phyloP scores from a whole-genome alignment of 2,329 filamentous ascomycete genomes.

The Ciborinia camelliae region DNA sequence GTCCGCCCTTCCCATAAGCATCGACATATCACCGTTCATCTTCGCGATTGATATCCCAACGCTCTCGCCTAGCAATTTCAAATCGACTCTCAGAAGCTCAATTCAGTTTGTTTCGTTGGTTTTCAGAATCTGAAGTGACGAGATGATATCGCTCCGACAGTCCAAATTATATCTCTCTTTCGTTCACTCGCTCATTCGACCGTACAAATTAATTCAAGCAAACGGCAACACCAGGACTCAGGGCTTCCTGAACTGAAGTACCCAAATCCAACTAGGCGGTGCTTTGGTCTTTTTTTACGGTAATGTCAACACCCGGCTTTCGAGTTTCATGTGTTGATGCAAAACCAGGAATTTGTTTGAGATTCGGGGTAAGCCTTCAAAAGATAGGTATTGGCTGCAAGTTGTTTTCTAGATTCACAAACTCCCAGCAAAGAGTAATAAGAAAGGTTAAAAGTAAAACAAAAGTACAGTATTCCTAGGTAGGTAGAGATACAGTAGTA shows the following conservation, averaged over 20 bases:
- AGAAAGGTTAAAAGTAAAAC: background rate
- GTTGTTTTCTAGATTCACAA: background rate
- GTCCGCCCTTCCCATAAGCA: background rate
- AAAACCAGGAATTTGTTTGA: background rate
- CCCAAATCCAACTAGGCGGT: constrained; percentile 11
- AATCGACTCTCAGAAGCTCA: background rate
- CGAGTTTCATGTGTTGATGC: constrained; percentile 7
- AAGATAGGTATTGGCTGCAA: background rate
- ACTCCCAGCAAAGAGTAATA: background rate
- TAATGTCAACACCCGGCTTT: constrained; percentile 8
- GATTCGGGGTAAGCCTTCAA: background rate
- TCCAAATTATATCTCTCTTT: background rate
- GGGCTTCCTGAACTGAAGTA: constrained; percentile 8
- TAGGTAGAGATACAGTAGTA: background rate
- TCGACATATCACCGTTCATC: constrained; percentile 6
- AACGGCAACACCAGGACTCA: background rate
- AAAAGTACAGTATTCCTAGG: background rate
- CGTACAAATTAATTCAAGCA: background rate
- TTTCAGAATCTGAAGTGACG: background rate
- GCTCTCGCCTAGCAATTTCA: background rate
- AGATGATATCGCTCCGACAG: background rate
- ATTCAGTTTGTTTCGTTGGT: background rate
- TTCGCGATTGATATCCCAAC: background rate
- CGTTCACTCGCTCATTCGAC: background rate
- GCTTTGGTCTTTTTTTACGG: constrained; percentile 7